Evolutionary conservation across 1,284 basidiomycete species (phyloP).

Genomic region (Apiotrichum laibachii): DNA sequence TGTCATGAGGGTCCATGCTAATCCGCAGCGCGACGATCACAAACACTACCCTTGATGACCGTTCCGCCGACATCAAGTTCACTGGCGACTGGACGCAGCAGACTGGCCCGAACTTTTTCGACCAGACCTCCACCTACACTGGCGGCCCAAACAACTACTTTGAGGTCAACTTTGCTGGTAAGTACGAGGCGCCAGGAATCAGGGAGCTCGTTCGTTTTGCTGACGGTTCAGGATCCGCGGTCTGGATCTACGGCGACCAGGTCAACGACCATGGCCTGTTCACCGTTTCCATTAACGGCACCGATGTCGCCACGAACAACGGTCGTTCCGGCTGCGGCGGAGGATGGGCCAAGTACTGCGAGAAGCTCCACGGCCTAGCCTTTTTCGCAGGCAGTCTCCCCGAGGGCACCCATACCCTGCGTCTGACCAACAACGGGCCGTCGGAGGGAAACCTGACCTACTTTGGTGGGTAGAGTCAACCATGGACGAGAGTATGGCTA

Average conservation of each 20-base stretch:
- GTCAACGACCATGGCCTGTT: conserved; percentile 52
- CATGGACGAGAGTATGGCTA: neutral
- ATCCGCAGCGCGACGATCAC: conserved; percentile 34
- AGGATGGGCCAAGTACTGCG: conserved; percentile 44
- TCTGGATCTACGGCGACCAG: conserved; percentile 52
- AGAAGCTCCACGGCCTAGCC: conserved; percentile 49
- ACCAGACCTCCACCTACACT: conserved; percentile 43
- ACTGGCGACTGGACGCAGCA: conserved; percentile 48
- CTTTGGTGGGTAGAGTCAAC: conserved; percentile 30
- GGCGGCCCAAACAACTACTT: conserved; percentile 34
- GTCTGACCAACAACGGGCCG: conserved; percentile 42
- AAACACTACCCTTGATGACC: conserved; percentile 47
- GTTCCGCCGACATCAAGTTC: conserved; percentile 35
- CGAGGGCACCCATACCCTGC: conserved; percentile 38
- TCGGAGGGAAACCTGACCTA: conserved; percentile 36
- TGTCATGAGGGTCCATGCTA: neutral
- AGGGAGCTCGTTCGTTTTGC: neutral
- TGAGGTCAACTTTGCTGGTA: conserved; percentile 41
- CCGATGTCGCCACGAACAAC: conserved; percentile 28
- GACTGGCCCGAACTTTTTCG: conserved; percentile 38
- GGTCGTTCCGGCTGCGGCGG: conserved; percentile 48
- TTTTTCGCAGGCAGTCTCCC: conserved; percentile 38
- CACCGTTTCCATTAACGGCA: conserved; percentile 44
- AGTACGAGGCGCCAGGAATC: neutral
- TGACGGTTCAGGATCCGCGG: conserved; percentile 40